Evolutionary conservation across 1,284 basidiomycete species (phyloP), one percentile per base, ranked within the genome.

Genomic region (Sphaerobolus stellatus): DNA sequence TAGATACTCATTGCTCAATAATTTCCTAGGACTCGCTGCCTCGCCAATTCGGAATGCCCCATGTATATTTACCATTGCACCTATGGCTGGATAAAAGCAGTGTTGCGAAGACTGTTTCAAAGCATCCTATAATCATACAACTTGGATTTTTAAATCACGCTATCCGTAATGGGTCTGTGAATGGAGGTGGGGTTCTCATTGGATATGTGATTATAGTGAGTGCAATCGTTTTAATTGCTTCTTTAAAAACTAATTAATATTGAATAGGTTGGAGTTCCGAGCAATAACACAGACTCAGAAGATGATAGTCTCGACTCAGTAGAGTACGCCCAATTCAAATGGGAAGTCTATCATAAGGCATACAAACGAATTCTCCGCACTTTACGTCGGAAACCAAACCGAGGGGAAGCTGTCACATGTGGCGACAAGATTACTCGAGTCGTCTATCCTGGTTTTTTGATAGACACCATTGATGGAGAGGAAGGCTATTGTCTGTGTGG

Each of bases 21-120:
- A 43, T 43, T 11, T 43, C 41, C 24, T 11, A 13, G 11, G 11
- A 16, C 41, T 43, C 9, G 9, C 11, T 43, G 11, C 20, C 14
- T 11, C 9, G 24, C 20, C 16, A 13, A 16, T 9, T 43, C 11
- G 9, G 24, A 9, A 43, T 13, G 9, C 14, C 16, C 31, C 25
- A 45, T 29, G 22, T 9, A 40, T 29, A 49, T 25, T 43, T 69
- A 11, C 68, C 67, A 0, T 51, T 69, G 5, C 66, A 67, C 48
- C 57, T 69, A 41, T 70, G 68, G 68, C 61, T 69, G 8, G 68
- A 70, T 50, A 70, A 69, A 52, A 65, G 67, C 14, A 45, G 60
- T 4, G 65, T 66, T 20, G 59, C 63, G n/a, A 58, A 58, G 4
- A 60, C 58, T 20, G 63, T 68, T 3, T 65, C 63, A 28, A 66